phyloP scores from a whole-genome alignment of 805 yeast species.

The Suhomyces canberraensis region DNA sequence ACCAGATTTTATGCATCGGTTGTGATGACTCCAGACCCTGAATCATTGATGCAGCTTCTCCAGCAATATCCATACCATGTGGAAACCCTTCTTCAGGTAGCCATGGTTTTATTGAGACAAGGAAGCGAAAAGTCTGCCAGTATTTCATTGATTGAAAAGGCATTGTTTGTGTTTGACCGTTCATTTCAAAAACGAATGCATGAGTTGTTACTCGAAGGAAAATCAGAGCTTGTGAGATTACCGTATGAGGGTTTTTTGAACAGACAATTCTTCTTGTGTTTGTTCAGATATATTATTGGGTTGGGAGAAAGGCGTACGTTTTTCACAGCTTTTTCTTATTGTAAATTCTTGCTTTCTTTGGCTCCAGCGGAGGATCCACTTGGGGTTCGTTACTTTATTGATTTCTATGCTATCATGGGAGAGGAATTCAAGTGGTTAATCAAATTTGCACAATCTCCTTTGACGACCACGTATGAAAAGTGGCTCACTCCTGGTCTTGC shows the following conservation, averaged over 20 bases:
- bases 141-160: constrained; percentile 71
- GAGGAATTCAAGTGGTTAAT: constrained; percentile 63
- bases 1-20: constrained; percentile 61
- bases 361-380: constrained; percentile 79
- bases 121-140: constrained; percentile 69
- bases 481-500: constrained; percentile 76
- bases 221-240: constrained; percentile 57
- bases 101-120: constrained; percentile 69
- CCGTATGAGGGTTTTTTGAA: constrained; percentile 76
- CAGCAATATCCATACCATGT: constrained; percentile 69
- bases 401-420: constrained; percentile 67
- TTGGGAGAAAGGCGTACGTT: constrained; percentile 76
- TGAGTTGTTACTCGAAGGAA: constrained; percentile 42
- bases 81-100: constrained; percentile 75
- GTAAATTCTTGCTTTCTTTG: constrained; percentile 65
- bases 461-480: constrained; percentile 52
- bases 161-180: constrained; percentile 76
- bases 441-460: constrained; percentile 53
- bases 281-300: constrained; percentile 68
- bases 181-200: constrained; percentile 59
- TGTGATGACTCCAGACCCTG: constrained; percentile 76
- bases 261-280: constrained; percentile 70
- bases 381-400: constrained; percentile 81
- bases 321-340: constrained; percentile 72
- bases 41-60: constrained; percentile 57